Evolutionary conservation across 176 grass and related monocot genomes (phyloP).

Genomic region (Pharus latifolius): DNA sequence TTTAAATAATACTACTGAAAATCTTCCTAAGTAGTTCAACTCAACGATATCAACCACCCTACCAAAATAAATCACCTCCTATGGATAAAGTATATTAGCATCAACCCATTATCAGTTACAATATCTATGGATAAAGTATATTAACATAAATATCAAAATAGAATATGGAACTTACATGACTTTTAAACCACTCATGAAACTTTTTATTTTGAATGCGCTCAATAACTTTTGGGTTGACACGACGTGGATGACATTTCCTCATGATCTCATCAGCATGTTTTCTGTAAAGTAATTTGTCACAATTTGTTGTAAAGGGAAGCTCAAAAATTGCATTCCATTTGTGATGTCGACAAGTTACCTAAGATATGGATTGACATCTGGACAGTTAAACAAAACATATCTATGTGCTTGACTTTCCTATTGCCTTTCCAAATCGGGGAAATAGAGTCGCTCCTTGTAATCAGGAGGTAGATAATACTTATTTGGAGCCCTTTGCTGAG

Average conservation of each 20-base stretch:
- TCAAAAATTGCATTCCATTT: too few species aligned
- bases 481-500: too few species aligned
- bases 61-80: slow-evolving; percentile 7
- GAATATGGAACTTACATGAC: background rate
- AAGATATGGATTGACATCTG: too few species aligned
- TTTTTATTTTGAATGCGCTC: background rate
- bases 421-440: too few species aligned
- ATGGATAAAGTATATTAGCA: background rate
- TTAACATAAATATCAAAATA: background rate
- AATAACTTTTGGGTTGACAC: background rate
- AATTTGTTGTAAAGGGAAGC: too few species aligned
- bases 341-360: too few species aligned
- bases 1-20: slow-evolving; percentile 9
- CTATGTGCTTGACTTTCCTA: too few species aligned
- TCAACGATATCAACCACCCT: slow-evolving; percentile 7
- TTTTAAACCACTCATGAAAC: slow-evolving; percentile 7
- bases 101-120: background rate
- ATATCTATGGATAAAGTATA: background rate
- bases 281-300: too few species aligned
- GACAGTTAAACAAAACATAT: too few species aligned
- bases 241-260: background rate
- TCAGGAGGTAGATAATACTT: too few species aligned
- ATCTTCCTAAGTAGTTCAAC: background rate
- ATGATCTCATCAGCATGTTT: background rate
- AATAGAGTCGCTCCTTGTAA: too few species aligned